Conservation (phyloP, 331 rosid species). For the Erythrophleum ivorense region DNA sequence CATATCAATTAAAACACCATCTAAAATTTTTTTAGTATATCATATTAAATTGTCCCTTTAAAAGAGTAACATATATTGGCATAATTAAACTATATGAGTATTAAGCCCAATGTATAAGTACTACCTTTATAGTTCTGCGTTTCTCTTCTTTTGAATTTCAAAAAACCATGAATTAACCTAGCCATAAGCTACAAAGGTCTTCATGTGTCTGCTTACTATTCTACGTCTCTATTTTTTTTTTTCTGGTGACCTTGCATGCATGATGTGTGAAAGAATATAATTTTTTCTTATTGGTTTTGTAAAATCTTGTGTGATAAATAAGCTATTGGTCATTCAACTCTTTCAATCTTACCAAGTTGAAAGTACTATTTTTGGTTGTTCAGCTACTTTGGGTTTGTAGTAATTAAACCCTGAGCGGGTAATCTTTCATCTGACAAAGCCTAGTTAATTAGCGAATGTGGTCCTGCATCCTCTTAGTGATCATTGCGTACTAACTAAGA, state of each 20-base stretch:
- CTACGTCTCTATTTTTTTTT: not conserved
- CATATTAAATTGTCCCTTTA: not conserved
- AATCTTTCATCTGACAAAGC: not conserved
- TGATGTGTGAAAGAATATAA: not conserved
- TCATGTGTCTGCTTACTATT: not conserved
- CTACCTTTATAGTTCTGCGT: not conserved
- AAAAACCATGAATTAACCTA: not conserved
- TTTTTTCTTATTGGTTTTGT: not conserved
- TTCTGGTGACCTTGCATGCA: not conserved
- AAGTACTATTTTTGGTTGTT: constrained; percentile 4
- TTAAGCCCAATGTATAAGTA: too few species aligned
- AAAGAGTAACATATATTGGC: not conserved
- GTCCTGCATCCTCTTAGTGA: not conserved
- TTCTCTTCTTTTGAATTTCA: not conserved
- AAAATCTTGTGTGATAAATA: not conserved
- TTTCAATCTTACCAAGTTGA: not conserved
- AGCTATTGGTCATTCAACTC: not conserved
- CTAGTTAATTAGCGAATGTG: not conserved
- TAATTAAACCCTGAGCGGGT: not conserved
- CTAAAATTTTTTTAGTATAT: not conserved
- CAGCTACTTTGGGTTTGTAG: not conserved
- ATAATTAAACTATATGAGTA: not conserved
- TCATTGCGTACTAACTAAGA: not conserved
- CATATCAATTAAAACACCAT: not conserved
- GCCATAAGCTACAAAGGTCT: not conserved